Base-by-base conservation (phyloP, 2,329 filamentous ascomycete genomes). In the Exophiala sp. region DNA sequence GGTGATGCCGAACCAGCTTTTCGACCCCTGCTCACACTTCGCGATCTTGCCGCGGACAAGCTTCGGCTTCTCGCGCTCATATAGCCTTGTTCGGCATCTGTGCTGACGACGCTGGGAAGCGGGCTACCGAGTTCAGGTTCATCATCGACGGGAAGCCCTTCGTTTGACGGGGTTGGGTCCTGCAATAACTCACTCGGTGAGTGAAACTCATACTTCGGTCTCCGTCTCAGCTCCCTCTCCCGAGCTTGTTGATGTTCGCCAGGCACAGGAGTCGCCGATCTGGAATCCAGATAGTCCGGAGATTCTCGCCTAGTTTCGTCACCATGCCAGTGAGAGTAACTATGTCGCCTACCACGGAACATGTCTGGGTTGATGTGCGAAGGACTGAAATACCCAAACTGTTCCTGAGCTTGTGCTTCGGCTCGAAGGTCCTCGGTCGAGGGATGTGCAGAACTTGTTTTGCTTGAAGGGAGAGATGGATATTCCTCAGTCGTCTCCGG, bases 201-300 rank as follows among this genome's bases (percentile, higher is more conserved):
- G 52, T 73, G 70, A 48, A 73, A 73, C 43, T 73, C 69, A 48
- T 72, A 71, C 32, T 66, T 70, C 1, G 63, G 66, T 50, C 67
- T 67, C 30, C 74, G 68, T 32, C 68, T 66, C 10, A 41, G 50
- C 34, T 54, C 52, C 14, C 46, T 53, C 41, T 62, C 53, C 45
- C 51, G 23, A 2, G 60, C 61, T 39, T 66, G 48, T 11, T 68
- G 64, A 44, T 76, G 77, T 8, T 71, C 66, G 14, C 73, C 74
- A 3, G 82, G 82, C 53, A 80, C 86, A 1, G 86, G 85, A 1
- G 85, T 89, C 0, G 77, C 76, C 61, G 87, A 79, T 57, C 81
- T 72, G 4, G 83, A 86, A 38, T 74, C 82, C 7, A 81, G 68
- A 22, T 76, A 63, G 43, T 82, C 77, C 7, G 69, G 61, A 1